Percentiles rank a stretch among this genome's conserved stretches.
Conservation (phyloP, 2,329 filamentous ascomycete species). For the Bimuria novae-zelandiae region DNA sequence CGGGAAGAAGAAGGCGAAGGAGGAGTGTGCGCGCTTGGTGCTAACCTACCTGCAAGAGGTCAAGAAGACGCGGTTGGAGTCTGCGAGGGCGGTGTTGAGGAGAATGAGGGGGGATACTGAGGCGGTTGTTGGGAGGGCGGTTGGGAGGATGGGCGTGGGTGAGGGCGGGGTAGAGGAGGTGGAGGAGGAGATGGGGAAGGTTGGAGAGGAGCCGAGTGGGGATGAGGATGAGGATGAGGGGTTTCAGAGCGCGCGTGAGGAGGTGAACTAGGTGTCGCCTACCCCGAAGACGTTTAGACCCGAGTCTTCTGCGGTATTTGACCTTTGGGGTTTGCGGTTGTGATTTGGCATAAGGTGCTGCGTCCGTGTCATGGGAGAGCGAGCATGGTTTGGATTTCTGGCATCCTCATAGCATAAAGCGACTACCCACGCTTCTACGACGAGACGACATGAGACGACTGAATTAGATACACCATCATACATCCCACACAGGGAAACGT, state of each 20-base stretch:
- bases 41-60: slow-evolving; percentile 47
- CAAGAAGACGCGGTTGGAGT: slow-evolving; percentile 23
- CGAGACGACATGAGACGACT: too few species aligned
- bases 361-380: too few species aligned
- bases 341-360: too few species aligned
- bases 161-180: slow-evolving; percentile 5
- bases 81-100: slow-evolving; percentile 22
- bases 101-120: slow-evolving; percentile 11
- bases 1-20: slow-evolving; percentile 56
- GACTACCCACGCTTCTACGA: too few species aligned
- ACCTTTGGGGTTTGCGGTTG: neutral
- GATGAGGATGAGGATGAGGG: slow-evolving; percentile 1
- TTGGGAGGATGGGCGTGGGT: slow-evolving; percentile 4
- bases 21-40: slow-evolving; percentile 52
- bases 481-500: too few species aligned
- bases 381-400: too few species aligned
- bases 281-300: too few species aligned
- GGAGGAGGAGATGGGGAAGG: neutral
- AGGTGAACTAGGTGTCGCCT: slow-evolving; percentile 5
- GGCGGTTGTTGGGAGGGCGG: neutral
- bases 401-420: too few species aligned
- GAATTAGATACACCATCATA: too few species aligned
- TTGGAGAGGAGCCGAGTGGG: neutral
- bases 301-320: neutral
- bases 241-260: neutral